Percentiles rank a stretch among this genome's conserved stretches.
phyloP scores from a whole-genome alignment of 2,329 filamentous ascomycete species.

The Aspergillus carbonarius region DNA sequence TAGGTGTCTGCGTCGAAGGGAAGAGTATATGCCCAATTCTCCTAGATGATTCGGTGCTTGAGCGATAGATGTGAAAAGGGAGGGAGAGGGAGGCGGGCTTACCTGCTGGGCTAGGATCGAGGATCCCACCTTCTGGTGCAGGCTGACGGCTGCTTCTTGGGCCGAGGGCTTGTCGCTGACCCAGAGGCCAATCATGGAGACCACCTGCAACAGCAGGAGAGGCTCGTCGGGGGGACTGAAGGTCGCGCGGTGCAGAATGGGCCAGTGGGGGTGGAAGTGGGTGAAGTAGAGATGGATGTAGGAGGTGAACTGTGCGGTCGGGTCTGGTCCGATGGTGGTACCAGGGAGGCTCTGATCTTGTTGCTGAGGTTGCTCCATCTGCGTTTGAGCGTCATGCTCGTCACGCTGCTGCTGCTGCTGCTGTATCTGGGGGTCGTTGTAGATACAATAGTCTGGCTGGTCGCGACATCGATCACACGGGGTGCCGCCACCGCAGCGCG shows the following conservation, averaged over 20 bases:
- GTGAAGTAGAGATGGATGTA: conserved; percentile 23
- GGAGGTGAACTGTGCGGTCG: neutral
- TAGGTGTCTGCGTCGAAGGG: too few relatives aligned
- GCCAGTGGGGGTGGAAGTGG: conserved; percentile 27
- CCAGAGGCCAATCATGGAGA: conserved; percentile 27
- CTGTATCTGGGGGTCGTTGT: neutral
- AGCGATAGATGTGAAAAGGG: neutral
- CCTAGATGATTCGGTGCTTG: neutral
- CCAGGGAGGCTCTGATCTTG: too few relatives aligned
- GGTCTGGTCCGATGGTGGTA: neutral
- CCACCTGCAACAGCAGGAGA: conserved; percentile 22
- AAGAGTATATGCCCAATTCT: neutral
- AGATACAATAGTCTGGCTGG: neutral
- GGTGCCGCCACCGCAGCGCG: conserved; percentile 9
- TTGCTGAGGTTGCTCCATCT: too few relatives aligned
- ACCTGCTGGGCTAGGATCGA: conserved; percentile 24
- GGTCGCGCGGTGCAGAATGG: conserved; percentile 21
- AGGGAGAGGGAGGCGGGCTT: too few relatives aligned
- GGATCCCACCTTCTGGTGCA: conserved; percentile 19
- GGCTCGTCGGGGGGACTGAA: conserved; percentile 21
- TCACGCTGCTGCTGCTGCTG: neutral
- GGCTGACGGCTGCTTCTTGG: conserved; percentile 15
- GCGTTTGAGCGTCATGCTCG: too few relatives aligned
- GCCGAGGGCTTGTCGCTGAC: conserved; percentile 12
- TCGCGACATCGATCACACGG: conserved; percentile 8